These are phyloP conservation scores for Pseudogymnoascus sp. DNA, from an alignment of 2,329 filamentous ascomycete species.

Conservation along the genomic window DNA sequence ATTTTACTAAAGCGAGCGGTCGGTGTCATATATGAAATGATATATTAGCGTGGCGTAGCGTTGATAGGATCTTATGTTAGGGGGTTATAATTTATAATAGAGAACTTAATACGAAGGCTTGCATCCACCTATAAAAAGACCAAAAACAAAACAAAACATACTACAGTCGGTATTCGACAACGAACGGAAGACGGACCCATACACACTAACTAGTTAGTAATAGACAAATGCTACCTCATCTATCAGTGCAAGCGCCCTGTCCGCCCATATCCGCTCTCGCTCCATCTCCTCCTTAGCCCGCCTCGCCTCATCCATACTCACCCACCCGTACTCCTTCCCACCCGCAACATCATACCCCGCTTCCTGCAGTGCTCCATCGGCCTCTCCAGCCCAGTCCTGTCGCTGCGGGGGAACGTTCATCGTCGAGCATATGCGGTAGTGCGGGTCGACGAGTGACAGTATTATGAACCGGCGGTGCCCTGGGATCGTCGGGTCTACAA, in stretches of 20 bases:
- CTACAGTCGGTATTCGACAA: too few relatives aligned
- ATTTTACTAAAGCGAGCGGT: conserved; percentile 33
- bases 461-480: conserved; percentile 49
- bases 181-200: background rate
- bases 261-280: background rate
- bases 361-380: background rate
- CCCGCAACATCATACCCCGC: background rate
- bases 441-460: conserved; percentile 51
- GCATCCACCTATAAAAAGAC: background rate
- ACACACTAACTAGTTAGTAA: background rate
- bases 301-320: background rate
- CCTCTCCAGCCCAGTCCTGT: conserved; percentile 33
- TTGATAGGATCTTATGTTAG: background rate
- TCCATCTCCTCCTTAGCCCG: background rate
- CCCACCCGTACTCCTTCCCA: background rate
- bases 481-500: conserved; percentile 40
- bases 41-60: background rate
- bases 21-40: background rate
- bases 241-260: background rate
- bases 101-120: background rate
- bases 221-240: background rate
- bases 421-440: conserved; percentile 41
- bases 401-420: conserved; percentile 43
- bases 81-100: background rate
- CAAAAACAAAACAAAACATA: too few relatives aligned